Conservation (phyloP, 163 green algal genomes). For the Prototheca wickerhamii region DNA sequence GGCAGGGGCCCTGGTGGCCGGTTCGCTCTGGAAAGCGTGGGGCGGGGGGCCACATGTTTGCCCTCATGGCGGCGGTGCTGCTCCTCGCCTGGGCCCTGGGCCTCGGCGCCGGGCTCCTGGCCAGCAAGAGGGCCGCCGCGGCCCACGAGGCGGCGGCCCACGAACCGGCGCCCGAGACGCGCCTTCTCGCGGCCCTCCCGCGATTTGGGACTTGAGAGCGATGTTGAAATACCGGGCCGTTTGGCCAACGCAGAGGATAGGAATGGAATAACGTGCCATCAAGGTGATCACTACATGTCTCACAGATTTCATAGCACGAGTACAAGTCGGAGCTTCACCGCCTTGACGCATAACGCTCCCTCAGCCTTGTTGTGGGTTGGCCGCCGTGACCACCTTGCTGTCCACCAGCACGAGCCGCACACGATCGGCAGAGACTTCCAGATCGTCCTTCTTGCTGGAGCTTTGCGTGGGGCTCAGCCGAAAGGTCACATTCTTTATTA, state of each 20-base stretch:
- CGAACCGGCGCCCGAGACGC: background rate
- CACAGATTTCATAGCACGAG: background rate
- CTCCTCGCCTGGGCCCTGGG: background rate
- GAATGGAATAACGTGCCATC: no score
- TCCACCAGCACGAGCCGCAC: background rate
- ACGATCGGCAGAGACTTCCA: background rate
- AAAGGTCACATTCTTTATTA: background rate
- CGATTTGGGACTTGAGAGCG: background rate
- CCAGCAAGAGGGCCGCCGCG: background rate
- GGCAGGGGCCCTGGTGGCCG: constrained; percentile 21
- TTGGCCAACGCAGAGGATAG: no score
- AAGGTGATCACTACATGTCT: no score
- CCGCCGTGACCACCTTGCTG: constrained; percentile 2
- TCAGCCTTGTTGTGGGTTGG: background rate
- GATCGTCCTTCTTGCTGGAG: background rate
- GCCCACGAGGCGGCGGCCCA: background rate
- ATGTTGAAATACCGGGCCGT: no score
- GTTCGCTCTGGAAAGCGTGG: constrained; percentile 13
- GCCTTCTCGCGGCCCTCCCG: background rate
- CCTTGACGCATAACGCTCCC: background rate
- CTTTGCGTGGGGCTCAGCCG: background rate
- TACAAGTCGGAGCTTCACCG: background rate
- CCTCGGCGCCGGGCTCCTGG: background rate
- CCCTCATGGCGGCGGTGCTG: background rate
- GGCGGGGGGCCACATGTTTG: constrained; percentile 11